These are phyloP conservation scores for Cucurbita ficifolia DNA, from an alignment of 306 rosid species.

Conservation along the genomic window DNA sequence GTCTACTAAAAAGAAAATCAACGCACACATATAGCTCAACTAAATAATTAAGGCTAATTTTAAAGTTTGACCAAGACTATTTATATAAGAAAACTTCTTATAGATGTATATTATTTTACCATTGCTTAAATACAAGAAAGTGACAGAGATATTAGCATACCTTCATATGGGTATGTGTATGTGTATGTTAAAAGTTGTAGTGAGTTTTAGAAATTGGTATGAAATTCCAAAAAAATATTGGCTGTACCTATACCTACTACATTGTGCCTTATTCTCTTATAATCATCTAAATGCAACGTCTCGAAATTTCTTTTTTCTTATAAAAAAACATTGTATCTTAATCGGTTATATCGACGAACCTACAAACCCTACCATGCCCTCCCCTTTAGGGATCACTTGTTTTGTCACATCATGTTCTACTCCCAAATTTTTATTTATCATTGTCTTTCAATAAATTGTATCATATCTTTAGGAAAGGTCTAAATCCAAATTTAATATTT, in stretches of 20 bases:
- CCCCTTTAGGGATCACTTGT: not conserved
- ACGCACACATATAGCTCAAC: not conserved
- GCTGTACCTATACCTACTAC: not conserved
- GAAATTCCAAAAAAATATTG: not conserved
- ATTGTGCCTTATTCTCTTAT: not conserved
- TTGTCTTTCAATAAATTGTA: not conserved
- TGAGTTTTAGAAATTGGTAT: not conserved
- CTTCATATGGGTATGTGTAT: not conserved
- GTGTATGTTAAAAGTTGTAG: not conserved
- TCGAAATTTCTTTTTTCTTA: not conserved
- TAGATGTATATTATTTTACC: not conserved
- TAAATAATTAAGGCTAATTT: no score
- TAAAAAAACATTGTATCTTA: not conserved
- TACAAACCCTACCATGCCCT: not conserved
- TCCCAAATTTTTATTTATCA: not conserved
- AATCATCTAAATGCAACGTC: constrained; percentile 3
- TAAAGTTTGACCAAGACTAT: no score
- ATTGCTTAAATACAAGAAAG: not conserved
- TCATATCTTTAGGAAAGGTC: not conserved
- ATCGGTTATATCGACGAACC: not conserved
- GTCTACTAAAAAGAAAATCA: no score
- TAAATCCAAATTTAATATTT: not conserved
- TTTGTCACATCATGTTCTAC: not conserved
- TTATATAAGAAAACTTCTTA: no score
- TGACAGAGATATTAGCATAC: not conserved